Evolutionary conservation across 345 rosid genomes (phyloP).

Genomic region (Acer negundo): DNA sequence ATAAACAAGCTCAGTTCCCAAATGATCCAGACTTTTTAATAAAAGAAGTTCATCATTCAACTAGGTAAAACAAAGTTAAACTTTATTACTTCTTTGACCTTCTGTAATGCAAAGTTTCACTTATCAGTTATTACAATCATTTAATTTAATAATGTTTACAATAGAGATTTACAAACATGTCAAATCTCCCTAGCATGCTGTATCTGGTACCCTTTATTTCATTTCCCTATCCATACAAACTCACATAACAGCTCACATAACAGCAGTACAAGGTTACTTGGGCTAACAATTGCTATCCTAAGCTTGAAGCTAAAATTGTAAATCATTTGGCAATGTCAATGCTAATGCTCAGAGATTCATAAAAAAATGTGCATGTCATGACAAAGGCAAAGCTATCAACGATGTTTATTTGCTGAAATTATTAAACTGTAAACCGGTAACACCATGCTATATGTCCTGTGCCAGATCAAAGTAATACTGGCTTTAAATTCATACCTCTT

Average conservation of each 20-base stretch:
- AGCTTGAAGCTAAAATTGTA: not conserved
- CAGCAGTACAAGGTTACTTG: not conserved
- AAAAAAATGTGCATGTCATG: not conserved
- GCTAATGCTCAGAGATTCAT: not conserved
- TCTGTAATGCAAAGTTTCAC: not conserved
- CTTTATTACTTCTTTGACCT: not conserved
- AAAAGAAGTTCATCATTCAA: not conserved
- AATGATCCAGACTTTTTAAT: not conserved
- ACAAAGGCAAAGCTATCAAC: not conserved
- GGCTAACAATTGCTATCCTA: not conserved
- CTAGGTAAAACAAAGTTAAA: not conserved
- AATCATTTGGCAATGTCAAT: not conserved
- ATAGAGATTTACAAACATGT: not conserved
- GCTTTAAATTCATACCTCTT: conserved; percentile 67
- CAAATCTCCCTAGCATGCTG: not conserved
- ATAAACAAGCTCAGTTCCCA: not conserved
- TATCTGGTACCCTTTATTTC: not conserved
- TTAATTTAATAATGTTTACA: not conserved
- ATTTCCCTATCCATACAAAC: not conserved
- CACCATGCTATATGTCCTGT: not conserved
- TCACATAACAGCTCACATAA: not conserved
- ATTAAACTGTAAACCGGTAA: not conserved
- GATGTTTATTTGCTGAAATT: not conserved
- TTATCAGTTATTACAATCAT: not conserved
- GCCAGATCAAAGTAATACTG: not conserved